Base-by-base conservation (phyloP, 78 protist genomes). In the Creolimax fragrantissima region DNA sequence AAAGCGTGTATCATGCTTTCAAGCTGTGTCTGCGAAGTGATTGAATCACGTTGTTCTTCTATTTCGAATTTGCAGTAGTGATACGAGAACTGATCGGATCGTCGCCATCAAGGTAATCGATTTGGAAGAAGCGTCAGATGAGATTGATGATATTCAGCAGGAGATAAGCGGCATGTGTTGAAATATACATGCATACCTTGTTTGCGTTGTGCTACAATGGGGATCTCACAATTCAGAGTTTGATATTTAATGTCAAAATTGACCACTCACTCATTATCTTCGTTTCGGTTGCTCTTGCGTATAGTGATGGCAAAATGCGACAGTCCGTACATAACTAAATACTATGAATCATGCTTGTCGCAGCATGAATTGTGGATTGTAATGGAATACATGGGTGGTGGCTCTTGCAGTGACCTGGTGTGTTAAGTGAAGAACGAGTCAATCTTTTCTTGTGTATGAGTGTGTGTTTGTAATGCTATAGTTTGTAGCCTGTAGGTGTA, bases 81-180 rank as follows among this genome's bases (percentile, higher is more conserved):
- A 96, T 92, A 95, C 81, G 74, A 42, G 74, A 42, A 95, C 97
- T 4, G 89, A 92, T 7, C 45, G 86, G 42, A 36, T 67, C 3
- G 98, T 98, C 3, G 99, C 99, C 5, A 94, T 98, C 66, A 98
- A 98, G 93, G 83, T 97, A 6, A 98, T 98, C 37, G 97, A 98
- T 83, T 94, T 98, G 2, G 99, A 98, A 24, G 95, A 93, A 85
- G 97, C 98, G 85, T 97, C 97, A 85, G 99, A 98, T 43, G 99
- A 98, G 85, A 96, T 98, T 42, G 98, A 98, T 44, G 99, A 95
- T 91, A 96, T 98, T 47, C 96, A 96, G 93, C 94, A 96, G 88
- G 99, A 97, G 92, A 95, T 97, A 45, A 66, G 94, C 2, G 86
- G 86, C 37, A 58, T 32, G n/a, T n/a, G n/a, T n/a, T n/a, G n/a